Evolutionary conservation across 1,284 basidiomycete genomes (phyloP).

Genomic region (Austroboletus niveus): DNA sequence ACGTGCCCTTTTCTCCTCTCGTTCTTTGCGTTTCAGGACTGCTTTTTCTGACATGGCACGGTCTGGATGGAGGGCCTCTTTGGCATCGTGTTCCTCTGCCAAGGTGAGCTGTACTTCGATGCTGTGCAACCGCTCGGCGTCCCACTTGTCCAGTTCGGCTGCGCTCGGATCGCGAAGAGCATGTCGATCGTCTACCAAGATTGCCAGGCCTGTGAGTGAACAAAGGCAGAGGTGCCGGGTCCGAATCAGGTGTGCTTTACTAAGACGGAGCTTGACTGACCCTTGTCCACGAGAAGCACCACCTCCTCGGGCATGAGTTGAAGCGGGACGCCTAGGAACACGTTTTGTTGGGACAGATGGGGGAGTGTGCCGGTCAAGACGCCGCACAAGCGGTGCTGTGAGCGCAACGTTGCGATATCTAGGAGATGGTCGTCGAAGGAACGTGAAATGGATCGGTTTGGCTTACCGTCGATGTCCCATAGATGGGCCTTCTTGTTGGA

Average conservation of each 20-base stretch:
- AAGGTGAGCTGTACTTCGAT: constrained; percentile 47
- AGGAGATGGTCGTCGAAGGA: constrained; percentile 14
- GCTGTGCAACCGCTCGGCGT: constrained; percentile 44
- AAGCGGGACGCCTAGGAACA: constrained; percentile 90
- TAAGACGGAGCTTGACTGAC: constrained; percentile 36
- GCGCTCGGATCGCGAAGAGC: constrained; percentile 61
- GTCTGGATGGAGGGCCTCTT: constrained; percentile 43
- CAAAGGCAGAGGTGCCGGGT: neutral
- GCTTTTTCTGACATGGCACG: constrained; percentile 59
- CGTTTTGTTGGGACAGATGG: constrained; percentile 94
- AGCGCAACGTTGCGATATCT: constrained; percentile 80
- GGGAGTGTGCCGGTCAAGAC: constrained; percentile 89
- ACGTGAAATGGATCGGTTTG: neutral
- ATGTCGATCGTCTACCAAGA: constrained; percentile 72
- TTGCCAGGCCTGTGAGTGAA: constrained; percentile 59
- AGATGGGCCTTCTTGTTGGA: constrained; percentile 72
- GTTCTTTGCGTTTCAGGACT: constrained; percentile 65
- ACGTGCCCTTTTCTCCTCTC: constrained; percentile 47
- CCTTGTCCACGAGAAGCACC: constrained; percentile 78
- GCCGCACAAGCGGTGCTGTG: constrained; percentile 81
- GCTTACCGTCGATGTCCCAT: constrained; percentile 74
- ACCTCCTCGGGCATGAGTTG: constrained; percentile 91
- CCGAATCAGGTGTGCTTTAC: neutral
- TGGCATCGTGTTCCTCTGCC: constrained; percentile 44
- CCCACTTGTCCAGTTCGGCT: constrained; percentile 55